These are phyloP conservation scores for Eutypa lata DNA, from an alignment of 2,329 filamentous ascomycete species.

Conservation along the genomic window DNA sequence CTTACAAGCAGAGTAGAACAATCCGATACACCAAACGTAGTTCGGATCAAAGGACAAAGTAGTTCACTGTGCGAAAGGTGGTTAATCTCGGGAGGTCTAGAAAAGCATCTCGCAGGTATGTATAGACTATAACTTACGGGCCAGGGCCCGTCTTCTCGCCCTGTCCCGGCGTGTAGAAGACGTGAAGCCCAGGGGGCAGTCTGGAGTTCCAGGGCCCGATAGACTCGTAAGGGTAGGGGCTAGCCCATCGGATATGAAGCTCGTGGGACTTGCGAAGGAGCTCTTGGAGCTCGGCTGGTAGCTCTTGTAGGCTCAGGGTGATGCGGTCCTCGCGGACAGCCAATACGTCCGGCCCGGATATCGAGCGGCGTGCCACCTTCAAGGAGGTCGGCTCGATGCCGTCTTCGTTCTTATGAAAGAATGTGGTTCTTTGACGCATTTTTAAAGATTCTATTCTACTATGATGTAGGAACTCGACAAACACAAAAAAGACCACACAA, in stretches of 20 bases:
- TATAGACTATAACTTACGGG: no score
- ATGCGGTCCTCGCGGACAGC: conserved; percentile 76
- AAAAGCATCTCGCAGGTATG: no score
- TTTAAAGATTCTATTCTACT: conserved; percentile 11
- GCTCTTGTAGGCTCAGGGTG: conserved; percentile 69
- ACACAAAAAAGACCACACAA: no score
- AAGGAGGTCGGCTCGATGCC: conserved; percentile 64
- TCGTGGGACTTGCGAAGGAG: conserved; percentile 64
- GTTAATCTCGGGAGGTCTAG: not conserved
- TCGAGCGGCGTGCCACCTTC: conserved; percentile 49
- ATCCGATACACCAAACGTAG: conserved; percentile 30
- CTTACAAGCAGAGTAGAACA: conserved; percentile 32
- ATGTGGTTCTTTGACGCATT: conserved; percentile 81
- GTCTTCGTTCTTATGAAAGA: conserved; percentile 64
- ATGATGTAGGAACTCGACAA: no score
- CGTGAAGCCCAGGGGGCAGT: conserved; percentile 76
- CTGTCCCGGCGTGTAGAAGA: conserved; percentile 65
- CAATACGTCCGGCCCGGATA: conserved; percentile 56
- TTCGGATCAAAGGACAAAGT: conserved; percentile 29
- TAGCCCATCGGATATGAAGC: conserved; percentile 78
- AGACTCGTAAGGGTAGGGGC: conserved; percentile 52
- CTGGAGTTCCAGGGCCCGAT: conserved; percentile 72
- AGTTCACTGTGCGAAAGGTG: conserved; percentile 13
- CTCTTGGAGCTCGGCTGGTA: conserved; percentile 63
- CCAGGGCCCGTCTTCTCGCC: conserved; percentile 26